Base-by-base conservation (phyloP, 805 yeast genomes). In the Saccharomycodes ludwigii region DNA sequence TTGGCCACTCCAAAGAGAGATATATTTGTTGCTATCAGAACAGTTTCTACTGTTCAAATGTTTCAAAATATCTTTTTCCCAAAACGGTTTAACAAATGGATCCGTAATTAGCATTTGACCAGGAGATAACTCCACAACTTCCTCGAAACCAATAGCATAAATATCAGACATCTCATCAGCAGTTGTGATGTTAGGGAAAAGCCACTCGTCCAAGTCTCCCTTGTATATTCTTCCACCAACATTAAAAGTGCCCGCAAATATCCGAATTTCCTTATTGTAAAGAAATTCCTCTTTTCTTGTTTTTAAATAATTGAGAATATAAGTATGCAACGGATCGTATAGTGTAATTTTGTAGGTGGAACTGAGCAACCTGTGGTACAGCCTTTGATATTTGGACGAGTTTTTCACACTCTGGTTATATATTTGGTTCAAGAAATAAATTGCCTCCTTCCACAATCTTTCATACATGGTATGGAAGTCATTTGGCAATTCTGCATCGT, bases 401-500 rank as follows among this genome's bases (percentile, higher is more conserved):
- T 44, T 52, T 24, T 57, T 54, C 8, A 46, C 30, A 22, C 59
- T 51, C 29, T 56, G 54, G 5, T 56, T 81, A 56, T 84, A 85
- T 12, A 84, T 80, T 46, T 75, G 76, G 3, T 85, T 73, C 20
- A 86, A 69, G 40, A 77, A 84, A 47, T 79, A 86, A 21, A 93
- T 94, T 51, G 85, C 85, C 49, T 86, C 94, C 5, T 94, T 91
- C 96, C 96, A 86, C 17, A 86, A 56, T 17, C 76, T 68, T 40
- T 84, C 78, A 42, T 84, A 94, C 18, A 73, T 73, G 11, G 65
- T 58, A 46, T 71, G 59, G n/a, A 83, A 56, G 5, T 71, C 77
- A 14, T 63, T 42, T 1, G 61, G 56, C 4, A 58, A 40, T 8
- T 50, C 52, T 9, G 51, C 36, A 21, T 60, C 62, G 2, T 58